Conservation (phyloP, 2,329 filamentous ascomycete species). For the Trichoderma sp. region DNA sequence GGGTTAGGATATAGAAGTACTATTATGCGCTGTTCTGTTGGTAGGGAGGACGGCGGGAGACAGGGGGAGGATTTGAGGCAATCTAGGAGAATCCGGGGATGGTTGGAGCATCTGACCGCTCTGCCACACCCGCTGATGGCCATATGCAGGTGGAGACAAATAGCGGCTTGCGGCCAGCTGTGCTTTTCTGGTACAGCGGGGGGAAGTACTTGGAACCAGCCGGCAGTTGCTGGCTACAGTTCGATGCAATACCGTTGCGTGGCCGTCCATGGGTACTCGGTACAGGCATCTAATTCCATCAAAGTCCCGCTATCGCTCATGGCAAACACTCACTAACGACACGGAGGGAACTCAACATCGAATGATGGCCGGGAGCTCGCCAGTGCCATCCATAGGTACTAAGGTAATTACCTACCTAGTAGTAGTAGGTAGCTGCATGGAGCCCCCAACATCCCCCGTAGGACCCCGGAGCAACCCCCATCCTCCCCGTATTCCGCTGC, state of each 20-base stretch:
- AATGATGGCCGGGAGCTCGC: too few relatives aligned
- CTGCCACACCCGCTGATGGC: slow-evolving; percentile 18
- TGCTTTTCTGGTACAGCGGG: background rate
- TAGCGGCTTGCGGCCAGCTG: background rate
- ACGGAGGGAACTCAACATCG: too few relatives aligned
- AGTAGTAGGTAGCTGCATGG: too few relatives aligned
- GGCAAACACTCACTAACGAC: too few relatives aligned
- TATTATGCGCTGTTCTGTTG: background rate
- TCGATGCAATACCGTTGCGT: background rate
- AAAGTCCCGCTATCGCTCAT: too few relatives aligned
- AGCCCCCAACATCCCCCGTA: background rate
- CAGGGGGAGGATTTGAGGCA: background rate
- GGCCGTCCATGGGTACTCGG: too few relatives aligned
- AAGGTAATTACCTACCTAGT: too few relatives aligned
- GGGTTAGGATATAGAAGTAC: background rate
- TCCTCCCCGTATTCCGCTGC: background rate
- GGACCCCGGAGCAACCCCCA: background rate
- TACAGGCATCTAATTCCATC: too few relatives aligned
- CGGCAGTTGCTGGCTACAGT: background rate
- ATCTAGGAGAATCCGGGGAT: slow-evolving; percentile 8
- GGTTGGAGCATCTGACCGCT: slow-evolving; percentile 20
- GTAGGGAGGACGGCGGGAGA: background rate
- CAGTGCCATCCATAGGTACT: too few relatives aligned
- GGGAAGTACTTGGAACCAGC: background rate
- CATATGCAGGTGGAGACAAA: slow-evolving; percentile 5